Percentiles rank a stretch among this genome's conserved stretches.
These are phyloP conservation scores for Alloascoidea hylecoeti DNA, from an alignment of 805 yeast species.

Conservation along the genomic window DNA sequence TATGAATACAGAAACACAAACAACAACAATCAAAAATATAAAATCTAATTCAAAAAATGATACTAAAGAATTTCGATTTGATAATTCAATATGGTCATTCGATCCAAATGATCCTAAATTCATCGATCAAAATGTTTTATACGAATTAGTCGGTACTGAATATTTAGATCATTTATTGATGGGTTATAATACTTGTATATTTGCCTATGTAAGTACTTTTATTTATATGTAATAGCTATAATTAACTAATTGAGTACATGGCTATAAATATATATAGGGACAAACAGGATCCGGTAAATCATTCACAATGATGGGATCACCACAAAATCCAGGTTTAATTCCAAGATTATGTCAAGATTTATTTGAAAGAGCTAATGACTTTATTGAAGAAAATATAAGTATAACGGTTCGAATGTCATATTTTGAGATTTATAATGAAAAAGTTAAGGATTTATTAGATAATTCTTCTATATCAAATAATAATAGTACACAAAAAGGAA, in stretches of 20 bases:
- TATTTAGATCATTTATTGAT: conserved; percentile 46
- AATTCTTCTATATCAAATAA: conserved; percentile 5
- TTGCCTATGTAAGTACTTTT: conserved; percentile 43
- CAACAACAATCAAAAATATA: neutral
- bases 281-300: conserved; percentile 60
- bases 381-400: conserved; percentile 22
- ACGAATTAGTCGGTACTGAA: conserved; percentile 39
- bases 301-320: conserved; percentile 53
- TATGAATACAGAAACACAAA: neutral
- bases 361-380: conserved; percentile 24
- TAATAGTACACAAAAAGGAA: neutral
- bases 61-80: conserved; percentile 31
- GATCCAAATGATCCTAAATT: conserved; percentile 18
- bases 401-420: conserved; percentile 40
- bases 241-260: neutral
- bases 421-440: conserved; percentile 69
- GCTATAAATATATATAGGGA: conserved; percentile 22
- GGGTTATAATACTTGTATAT: conserved; percentile 63
- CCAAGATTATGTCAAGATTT: conserved; percentile 45
- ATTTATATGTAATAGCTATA: neutral
- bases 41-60: conserved; percentile 11
- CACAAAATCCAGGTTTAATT: conserved; percentile 44
- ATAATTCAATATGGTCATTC: conserved; percentile 36
- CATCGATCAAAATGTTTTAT: conserved; percentile 36
- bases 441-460: conserved; percentile 47